These are phyloP conservation scores for Penicillium expansum DNA, from an alignment of 2,329 filamentous ascomycete species.

Conservation along the genomic window DNA sequence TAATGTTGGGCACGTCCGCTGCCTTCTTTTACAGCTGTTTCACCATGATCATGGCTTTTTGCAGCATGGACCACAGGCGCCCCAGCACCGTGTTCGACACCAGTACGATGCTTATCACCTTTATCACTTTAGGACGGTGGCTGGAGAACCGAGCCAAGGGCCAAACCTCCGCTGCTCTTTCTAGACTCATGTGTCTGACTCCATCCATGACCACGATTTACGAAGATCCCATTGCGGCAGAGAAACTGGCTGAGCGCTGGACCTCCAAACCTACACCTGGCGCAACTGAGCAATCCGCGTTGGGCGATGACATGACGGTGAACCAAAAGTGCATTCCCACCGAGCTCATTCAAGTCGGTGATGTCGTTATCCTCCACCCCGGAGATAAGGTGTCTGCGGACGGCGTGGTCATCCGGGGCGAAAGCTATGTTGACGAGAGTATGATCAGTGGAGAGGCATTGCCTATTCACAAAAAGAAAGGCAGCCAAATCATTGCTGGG, in stretches of 20 bases:
- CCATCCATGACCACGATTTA: constrained; percentile 98
- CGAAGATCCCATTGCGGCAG: constrained; percentile 85
- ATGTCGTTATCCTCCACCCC: constrained; percentile 87
- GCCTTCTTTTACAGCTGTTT: constrained; percentile 95
- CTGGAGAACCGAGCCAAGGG: constrained; percentile 94
- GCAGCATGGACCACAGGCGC: constrained; percentile 70
- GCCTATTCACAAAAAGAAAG: constrained; percentile 85
- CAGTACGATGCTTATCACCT: constrained; percentile 96
- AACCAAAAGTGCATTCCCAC: constrained; percentile 74
- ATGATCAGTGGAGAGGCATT: constrained; percentile 99
- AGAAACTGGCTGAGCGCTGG: constrained; percentile 85
- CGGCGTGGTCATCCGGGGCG: constrained; percentile 78
- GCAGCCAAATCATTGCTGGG: constrained; percentile 77
- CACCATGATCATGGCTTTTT: constrained; percentile 78
- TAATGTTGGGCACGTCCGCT: constrained; percentile 88
- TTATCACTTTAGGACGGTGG: constrained; percentile 86
- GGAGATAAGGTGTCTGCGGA: constrained; percentile 97
- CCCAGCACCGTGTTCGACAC: constrained; percentile 94
- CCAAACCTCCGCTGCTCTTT: constrained; percentile 91
- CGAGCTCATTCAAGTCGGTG: constrained; percentile 88
- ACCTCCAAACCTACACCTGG: constrained; percentile 11
- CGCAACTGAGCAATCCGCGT: constrained; percentile 1
- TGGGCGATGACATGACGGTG: constrained; percentile 18
- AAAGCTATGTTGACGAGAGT: constrained; percentile 93
- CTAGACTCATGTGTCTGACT: constrained; percentile 88